Base-by-base conservation (phyloP, 2,329 filamentous ascomycete genomes). In the Dendryphion nanum region DNA sequence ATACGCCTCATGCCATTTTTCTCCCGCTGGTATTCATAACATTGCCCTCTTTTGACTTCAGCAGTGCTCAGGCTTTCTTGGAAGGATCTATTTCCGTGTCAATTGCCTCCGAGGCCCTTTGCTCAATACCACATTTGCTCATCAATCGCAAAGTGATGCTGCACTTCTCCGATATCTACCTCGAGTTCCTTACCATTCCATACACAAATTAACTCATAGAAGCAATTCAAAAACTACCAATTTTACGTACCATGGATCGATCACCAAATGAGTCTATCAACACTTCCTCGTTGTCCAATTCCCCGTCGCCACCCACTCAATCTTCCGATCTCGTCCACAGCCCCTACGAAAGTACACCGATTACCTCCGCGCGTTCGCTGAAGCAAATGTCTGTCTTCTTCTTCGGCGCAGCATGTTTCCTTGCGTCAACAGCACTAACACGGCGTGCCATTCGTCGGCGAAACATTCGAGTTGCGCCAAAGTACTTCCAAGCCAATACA, bases 361-460 rank as follows among this genome's bases (percentile, higher is more conserved):
- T 66, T 33, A 60, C 72, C 35, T 71, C 72, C 13, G 59, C 67
- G 34, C 77, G 79, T 55, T 77, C 73, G 28, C 61, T 77, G 34
- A 76, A 76, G 37, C 83, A 89, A 63, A 66, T 88, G 12, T 75
- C 81, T 17, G 67, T 95, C 42, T 84, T 93, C 65, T 73, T 83
- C 52, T 81, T 83, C 44, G 91, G 91, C 29, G 76, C 86, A 8
- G 74, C 79, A 38, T 94, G 95, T 68, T 78, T 94, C 48, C 71
- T 79, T 16, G 74, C 89, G 46, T 87, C 89, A 1, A 72, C 85
- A 2, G 60, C 83, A 38, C 71, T 95, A 65, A 68, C 74, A 65
- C 64, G 63, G 59, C 64, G 90, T 35, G 76, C 88, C 6, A 73
- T 94, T 23, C 61, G 72, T 29, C 78, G 82, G 30, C 83, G 85